A percentile compares a stretch with the other conserved stretches of the same genome.
Conservation (phyloP, 2,329 filamentous ascomycete species). For the Penicillium aurantiogriseum region DNA sequence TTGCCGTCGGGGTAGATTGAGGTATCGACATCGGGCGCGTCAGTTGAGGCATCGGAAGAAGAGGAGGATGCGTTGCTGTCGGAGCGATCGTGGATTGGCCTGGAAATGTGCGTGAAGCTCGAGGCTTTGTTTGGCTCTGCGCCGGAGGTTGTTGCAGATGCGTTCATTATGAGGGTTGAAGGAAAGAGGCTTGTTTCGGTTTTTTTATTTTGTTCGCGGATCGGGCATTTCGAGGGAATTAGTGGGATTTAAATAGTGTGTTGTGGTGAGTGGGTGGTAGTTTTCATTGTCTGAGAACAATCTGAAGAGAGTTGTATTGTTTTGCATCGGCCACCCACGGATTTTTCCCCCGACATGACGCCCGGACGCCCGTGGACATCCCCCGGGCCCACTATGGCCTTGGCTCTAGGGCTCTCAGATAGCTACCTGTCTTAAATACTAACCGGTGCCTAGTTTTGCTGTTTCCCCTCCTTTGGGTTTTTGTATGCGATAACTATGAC, state of each 20-base stretch:
- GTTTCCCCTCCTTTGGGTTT: background rate
- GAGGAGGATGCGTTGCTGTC: slow-evolving; percentile 4
- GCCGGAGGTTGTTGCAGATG: slow-evolving; percentile 15
- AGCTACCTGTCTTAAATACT: background rate
- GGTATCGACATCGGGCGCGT: slow-evolving; percentile 25
- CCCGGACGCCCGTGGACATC: background rate
- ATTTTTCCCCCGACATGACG: slow-evolving; percentile 1
- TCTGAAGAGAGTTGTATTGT: slow-evolving; percentile 10
- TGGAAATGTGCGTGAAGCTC: background rate
- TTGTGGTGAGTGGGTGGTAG: background rate
- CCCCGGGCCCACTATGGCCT: slow-evolving; percentile 1
- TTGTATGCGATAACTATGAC: background rate
- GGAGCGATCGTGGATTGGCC: slow-evolving; percentile 1
- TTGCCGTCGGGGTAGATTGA: slow-evolving; percentile 39
- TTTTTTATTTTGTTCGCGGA: background rate
- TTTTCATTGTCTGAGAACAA: slow-evolving; percentile 20
- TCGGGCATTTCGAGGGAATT: background rate
- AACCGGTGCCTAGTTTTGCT: background rate
- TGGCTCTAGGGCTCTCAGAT: background rate
- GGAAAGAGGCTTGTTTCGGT: slow-evolving; percentile 1
- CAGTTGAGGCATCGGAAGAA: slow-evolving; percentile 9
- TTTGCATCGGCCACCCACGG: background rate
- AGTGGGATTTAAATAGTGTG: background rate
- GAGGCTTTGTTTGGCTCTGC: slow-evolving; percentile 2
- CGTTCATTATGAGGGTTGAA: background rate